Evolutionary conservation across 176 grass and related monocot species (phyloP).

Genomic region (Olyra latifolia): DNA sequence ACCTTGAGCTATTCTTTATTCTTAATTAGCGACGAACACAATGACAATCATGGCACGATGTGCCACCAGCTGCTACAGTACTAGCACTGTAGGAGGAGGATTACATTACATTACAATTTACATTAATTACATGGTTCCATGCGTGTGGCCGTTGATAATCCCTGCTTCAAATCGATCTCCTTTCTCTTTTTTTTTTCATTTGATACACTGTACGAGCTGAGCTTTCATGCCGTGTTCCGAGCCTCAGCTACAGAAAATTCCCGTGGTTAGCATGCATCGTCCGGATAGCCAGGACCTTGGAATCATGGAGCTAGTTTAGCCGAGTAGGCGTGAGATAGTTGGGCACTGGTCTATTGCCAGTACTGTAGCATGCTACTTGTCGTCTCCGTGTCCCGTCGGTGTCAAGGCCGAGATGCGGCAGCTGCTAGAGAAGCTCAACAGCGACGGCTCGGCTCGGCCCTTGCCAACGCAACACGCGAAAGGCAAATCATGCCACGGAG

Average conservation of each 20-base stretch:
- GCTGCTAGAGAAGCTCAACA: background rate
- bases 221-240: background rate
- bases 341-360: conserved; percentile 11
- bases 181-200: background rate
- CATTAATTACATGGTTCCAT: background rate
- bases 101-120: background rate
- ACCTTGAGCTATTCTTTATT: too few relatives aligned
- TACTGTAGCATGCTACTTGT: conserved; percentile 7
- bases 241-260: conserved; percentile 16
- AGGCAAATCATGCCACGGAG: background rate
- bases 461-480: conserved; percentile 13
- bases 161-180: too few relatives aligned
- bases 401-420: background rate
- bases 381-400: background rate
- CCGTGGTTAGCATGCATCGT: background rate
- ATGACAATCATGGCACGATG: conserved; percentile 1
- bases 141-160: conserved; percentile 1
- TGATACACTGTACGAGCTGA: background rate
- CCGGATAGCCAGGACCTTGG: background rate
- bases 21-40: background rate
- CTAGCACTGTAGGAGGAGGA: background rate
- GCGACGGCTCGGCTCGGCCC: background rate
- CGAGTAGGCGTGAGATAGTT: background rate
- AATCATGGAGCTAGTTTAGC: background rate
- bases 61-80: background rate